A percentile compares a stretch with the other conserved stretches of the same genome.
phyloP scores from a whole-genome alignment of 805 yeast genomes.

The Diddensiella santjacobensis region DNA sequence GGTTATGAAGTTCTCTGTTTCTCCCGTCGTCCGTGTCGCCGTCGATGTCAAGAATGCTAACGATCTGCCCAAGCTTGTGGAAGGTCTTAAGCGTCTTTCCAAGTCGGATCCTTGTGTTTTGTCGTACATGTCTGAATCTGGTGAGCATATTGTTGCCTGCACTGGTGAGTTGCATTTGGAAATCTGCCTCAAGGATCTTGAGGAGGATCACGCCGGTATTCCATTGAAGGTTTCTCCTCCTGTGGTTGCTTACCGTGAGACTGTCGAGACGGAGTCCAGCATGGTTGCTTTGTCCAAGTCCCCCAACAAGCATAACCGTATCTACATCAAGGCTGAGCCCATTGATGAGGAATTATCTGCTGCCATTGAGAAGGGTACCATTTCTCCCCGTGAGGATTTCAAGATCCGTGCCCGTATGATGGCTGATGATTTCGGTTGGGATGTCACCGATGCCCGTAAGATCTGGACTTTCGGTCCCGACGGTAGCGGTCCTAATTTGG shows the following conservation, averaged over 20 bases:
- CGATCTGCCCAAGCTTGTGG: conserved; percentile 98
- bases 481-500: conserved; percentile 97
- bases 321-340: conserved; percentile 96
- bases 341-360: conserved; percentile 85
- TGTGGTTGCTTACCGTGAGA: conserved; percentile 98
- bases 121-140: conserved; percentile 81
- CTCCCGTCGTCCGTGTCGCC: conserved; percentile 99
- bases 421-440: conserved; percentile 99
- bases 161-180: conserved; percentile 99
- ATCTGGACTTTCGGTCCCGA: conserved; percentile 99
- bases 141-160: conserved; percentile 99
- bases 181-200: conserved; percentile 92
- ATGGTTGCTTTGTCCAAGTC: conserved; percentile 97
- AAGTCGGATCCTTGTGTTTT: conserved; percentile 99
- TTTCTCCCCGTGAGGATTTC: conserved; percentile 95
- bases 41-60: conserved; percentile 99
- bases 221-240: conserved; percentile 98
- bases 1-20: conserved; percentile 99
- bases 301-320: conserved; percentile 99
- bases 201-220: conserved; percentile 99
- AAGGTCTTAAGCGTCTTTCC: conserved; percentile 99
- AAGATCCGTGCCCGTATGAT: conserved; percentile 97
- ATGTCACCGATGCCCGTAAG: conserved; percentile 99
- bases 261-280: conserved; percentile 89
- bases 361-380: conserved; percentile 91